These are phyloP conservation scores for Oryza nivara DNA, from an alignment of 176 grass and related monocot genomes.

Conservation along the genomic window DNA sequence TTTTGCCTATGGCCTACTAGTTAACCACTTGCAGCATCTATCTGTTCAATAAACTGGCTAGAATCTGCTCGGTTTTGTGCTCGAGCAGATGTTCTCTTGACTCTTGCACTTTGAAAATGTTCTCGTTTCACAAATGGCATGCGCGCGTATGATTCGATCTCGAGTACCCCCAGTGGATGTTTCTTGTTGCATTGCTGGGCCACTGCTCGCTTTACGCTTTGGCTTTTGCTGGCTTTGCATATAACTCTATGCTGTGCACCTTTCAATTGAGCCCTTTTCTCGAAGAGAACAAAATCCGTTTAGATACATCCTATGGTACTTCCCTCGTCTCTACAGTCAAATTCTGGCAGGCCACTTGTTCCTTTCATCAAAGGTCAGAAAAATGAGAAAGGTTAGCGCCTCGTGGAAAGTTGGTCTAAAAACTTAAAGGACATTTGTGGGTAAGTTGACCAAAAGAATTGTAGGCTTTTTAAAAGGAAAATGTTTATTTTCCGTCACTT, in stretches of 20 bases:
- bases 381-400: neutral
- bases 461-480: too few relatives aligned
- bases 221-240: neutral
- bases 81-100: neutral
- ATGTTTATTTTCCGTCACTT: too few relatives aligned
- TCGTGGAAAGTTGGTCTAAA: neutral
- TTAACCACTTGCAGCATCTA: neutral
- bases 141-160: neutral
- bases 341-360: constrained; percentile 5
- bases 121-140: neutral
- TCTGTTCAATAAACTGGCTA: neutral
- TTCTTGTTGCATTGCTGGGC: neutral
- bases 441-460: neutral
- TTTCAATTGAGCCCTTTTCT: neutral
- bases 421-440: neutral
- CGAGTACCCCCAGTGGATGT: neutral
- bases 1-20: neutral
- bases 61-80: neutral
- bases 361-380: neutral
- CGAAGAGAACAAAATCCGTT: neutral
- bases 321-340: neutral
- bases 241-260: neutral
- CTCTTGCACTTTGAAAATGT: neutral
- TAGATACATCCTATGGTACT: neutral
- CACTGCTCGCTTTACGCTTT: neutral